These are phyloP conservation scores for Chytriomyces sp. DNA, from an alignment of 192 early-diverging fungal species.

Conservation along the genomic window DNA sequence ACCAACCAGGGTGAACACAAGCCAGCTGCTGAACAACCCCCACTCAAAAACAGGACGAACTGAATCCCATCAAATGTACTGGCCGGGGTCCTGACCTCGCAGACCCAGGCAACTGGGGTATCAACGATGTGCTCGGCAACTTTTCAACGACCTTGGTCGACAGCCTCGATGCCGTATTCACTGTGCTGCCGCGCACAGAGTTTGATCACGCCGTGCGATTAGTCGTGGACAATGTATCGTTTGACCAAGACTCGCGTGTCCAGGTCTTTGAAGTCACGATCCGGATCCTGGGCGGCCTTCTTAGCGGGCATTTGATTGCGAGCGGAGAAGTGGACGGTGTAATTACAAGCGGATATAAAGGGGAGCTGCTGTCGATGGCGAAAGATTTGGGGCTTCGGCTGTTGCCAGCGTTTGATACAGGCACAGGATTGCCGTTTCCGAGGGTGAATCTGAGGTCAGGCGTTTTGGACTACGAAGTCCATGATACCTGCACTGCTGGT, in stretches of 20 bases:
- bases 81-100: slow-evolving; percentile 73
- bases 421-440: slow-evolving; percentile 82
- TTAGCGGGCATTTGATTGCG: background rate
- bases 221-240: slow-evolving; percentile 69
- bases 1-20: background rate
- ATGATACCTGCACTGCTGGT: slow-evolving; percentile 59
- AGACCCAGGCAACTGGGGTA: slow-evolving; percentile 67
- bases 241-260: slow-evolving; percentile 84
- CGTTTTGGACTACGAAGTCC: slow-evolving; percentile 67
- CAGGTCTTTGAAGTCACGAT: slow-evolving; percentile 98
- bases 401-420: slow-evolving; percentile 86
- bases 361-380: slow-evolving; percentile 80
- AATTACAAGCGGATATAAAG: slow-evolving; percentile 70
- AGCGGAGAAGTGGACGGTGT: slow-evolving; percentile 45
- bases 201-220: slow-evolving; percentile 71
- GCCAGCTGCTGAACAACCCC: background rate
- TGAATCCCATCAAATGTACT: slow-evolving; percentile 82
- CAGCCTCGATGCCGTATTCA: slow-evolving; percentile 83
- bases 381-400: slow-evolving; percentile 80
- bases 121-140: slow-evolving; percentile 96
- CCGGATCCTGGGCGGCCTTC: slow-evolving; percentile 74
- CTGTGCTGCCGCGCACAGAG: slow-evolving; percentile 67
- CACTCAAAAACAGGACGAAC: slow-evolving; percentile 69
- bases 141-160: slow-evolving; percentile 93
- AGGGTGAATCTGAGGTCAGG: slow-evolving; percentile 70